Percentiles rank a stretch among this genome's conserved stretches.
phyloP scores from a whole-genome alignment of 805 yeast species.

The Kurtzmaniella fragi region DNA sequence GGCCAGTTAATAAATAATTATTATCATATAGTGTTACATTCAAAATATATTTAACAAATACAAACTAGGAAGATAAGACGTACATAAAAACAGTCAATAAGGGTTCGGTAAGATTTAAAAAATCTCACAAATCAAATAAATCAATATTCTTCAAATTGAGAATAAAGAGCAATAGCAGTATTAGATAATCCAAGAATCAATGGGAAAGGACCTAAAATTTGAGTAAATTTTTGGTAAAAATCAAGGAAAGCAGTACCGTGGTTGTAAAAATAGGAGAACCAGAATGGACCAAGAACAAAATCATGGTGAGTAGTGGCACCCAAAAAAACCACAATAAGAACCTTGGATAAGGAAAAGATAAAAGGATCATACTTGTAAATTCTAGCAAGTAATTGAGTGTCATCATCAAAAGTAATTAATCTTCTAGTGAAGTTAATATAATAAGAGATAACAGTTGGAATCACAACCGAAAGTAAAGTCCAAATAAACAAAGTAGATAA shows the following conservation, averaged over 20 bases:
- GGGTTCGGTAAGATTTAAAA: background rate
- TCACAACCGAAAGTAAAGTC: slow-evolving; percentile 32
- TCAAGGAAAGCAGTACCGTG: slow-evolving; percentile 32
- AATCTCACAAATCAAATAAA: background rate
- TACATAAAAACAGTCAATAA: slow-evolving; percentile 6
- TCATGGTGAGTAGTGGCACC: slow-evolving; percentile 24
- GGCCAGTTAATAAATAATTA: slow-evolving; percentile 22
- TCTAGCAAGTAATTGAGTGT: slow-evolving; percentile 30
- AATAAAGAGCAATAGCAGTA: slow-evolving; percentile 45
- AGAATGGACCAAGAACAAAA: slow-evolving; percentile 19
- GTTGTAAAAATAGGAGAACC: slow-evolving; percentile 22
- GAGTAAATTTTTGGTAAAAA: slow-evolving; percentile 29
- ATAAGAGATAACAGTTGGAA: slow-evolving; percentile 43
- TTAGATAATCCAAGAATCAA: slow-evolving; percentile 43
- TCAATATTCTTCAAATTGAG: slow-evolving; percentile 43
- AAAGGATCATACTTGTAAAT: slow-evolving; percentile 49
- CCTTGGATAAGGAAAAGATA: slow-evolving; percentile 44
- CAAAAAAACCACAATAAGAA: slow-evolving; percentile 36
- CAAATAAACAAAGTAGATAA: slow-evolving; percentile 34
- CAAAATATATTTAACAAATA: slow-evolving; percentile 1
- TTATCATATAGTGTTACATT: slow-evolving; percentile 4
- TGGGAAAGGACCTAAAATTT: slow-evolving; percentile 43
- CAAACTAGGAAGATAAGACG: slow-evolving; percentile 6
- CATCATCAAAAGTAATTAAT: slow-evolving; percentile 29
- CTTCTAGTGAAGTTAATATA: slow-evolving; percentile 49